Evolutionary conservation across 129 eudicot species (phyloP), one percentile per base, ranked within the genome.

Genomic region (Centrapalus pauciflorus): DNA sequence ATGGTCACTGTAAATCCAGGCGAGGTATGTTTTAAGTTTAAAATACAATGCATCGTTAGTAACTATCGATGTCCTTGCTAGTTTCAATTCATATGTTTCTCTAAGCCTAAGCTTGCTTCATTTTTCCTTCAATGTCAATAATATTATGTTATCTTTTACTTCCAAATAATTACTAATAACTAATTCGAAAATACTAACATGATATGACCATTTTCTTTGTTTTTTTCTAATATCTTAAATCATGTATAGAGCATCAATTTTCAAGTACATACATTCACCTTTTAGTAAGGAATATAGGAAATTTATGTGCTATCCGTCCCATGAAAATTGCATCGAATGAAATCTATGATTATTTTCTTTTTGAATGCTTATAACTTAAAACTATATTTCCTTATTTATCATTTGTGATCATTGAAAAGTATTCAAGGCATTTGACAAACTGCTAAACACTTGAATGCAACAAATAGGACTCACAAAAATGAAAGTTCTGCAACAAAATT

Each of bases 1-100:
- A 72, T 87, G 75, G 77, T 90, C 60, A 82, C 82, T 41, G 93
- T 90, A 58, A 81, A 87, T 65, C 72, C 82, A 11, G 96, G 97
- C 11, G 97, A 90, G 93, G 97, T 87, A 84, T 33, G 67, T 72
- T 73, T 24, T 30, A 16, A 23, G 26, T 35, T 27, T 25, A 40
- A 64, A 3, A n/a, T 17, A 10, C 12, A 29, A 35, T 21, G 5
- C 28, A 8, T 4, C 30, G 21, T 60, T 60, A n/a, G 54, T 17
- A 14, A 23, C 52, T 10, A 14, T 45, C 0, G 52, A 14, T 45
- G 23, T 45, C 7, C 23, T 16, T 45, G 24, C 9, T 9, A n/a
- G 48, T 17, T 19, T 4, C 4, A 20, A 2, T 43, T 43, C 51
- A 19, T 43, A 43, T n/a, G 5, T 5, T 19, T 13, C 21, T 19